Evolutionary conservation across 176 grass and related monocot genomes (phyloP), one percentile per base, ranked within the genome.

Genomic region (Pontederia paniculata): DNA sequence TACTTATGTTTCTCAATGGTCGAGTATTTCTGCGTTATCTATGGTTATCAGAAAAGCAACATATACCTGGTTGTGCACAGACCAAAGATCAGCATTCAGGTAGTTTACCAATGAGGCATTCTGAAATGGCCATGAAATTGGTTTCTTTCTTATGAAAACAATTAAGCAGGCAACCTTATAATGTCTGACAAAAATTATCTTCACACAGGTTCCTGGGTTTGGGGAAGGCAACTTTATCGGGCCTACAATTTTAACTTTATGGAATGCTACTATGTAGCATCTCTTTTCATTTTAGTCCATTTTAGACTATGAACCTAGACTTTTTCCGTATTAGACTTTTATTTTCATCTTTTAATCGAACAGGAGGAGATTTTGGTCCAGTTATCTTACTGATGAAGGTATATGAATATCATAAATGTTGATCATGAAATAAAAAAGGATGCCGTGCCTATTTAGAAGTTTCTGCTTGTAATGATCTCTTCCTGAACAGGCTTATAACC

Each of bases 331-430:
- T n/a, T n/a, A n/a, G n/a, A n/a, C n/a, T n/a, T n/a, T n/a, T n/a
- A n/a, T 4, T 19, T 45, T 11, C n/a, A 44, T 75, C 17, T 37
- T 59, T 50, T 18, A 59, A 54, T 60, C n/a, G n/a, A n/a, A n/a
- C 78, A 81, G 78, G 78, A 81, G 72, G 78, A 96, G 70, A 90
- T 97, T 97, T 97, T 81, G 86, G 93, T 68, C 83, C 93, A 42
- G 93, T 97, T 74, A 83, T 90, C 59, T 80, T 97, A 42, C 65
- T 90, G 62, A 97, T 97, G 86, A 90, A 90, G 93, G 93, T 97
- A 84, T 4, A 6, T 10, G 21, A 58, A 54, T n/a, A 52, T 69
- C 9, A 20, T 57, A 43, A 1, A 21, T 54, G 19, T 44, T n/a
- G 20, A 42, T 37, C 28, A 37, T 37, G 28, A 37, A 37, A 37